phyloP scores from a whole-genome alignment of 345 rosid species.

The Pseudoturritis turrita region DNA sequence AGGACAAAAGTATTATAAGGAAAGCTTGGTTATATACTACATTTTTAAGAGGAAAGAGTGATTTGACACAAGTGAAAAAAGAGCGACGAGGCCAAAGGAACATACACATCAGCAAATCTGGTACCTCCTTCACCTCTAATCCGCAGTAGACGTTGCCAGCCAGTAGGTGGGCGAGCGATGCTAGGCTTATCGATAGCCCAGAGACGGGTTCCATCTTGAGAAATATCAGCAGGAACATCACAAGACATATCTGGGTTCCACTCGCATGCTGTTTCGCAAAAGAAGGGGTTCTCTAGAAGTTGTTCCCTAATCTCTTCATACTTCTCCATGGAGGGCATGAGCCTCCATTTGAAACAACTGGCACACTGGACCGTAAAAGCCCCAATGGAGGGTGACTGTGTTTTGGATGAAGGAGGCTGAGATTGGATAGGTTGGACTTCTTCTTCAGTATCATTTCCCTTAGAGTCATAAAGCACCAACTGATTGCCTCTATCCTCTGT shows the following conservation, averaged over 20 bases:
- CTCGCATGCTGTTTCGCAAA: slow-evolving; percentile 59
- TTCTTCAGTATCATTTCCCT: slow-evolving; percentile 34
- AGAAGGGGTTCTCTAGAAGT: slow-evolving; percentile 66
- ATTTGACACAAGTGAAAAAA: not conserved
- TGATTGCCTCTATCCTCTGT: slow-evolving; percentile 40
- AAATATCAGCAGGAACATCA: slow-evolving; percentile 72
- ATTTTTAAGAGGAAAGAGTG: not conserved
- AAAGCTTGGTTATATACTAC: not conserved
- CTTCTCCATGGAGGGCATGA: slow-evolving; percentile 77
- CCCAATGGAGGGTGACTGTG: slow-evolving; percentile 58
- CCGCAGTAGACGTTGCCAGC: slow-evolving; percentile 78
- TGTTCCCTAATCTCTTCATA: slow-evolving; percentile 92
- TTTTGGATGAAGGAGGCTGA: slow-evolving; percentile 35
- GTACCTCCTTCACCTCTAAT: slow-evolving; percentile 86
- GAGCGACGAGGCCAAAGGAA: slow-evolving; percentile 1
- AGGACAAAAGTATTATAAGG: not conserved
- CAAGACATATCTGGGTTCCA: slow-evolving; percentile 82
- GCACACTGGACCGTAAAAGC: slow-evolving; percentile 94
- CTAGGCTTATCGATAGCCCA: slow-evolving; percentile 97
- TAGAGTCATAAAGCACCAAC: slow-evolving; percentile 59
- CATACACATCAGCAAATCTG: slow-evolving; percentile 93
- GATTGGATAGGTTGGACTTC: slow-evolving; percentile 17
- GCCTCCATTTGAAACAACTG: slow-evolving; percentile 86
- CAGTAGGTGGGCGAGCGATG: slow-evolving; percentile 82
- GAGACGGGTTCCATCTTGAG: slow-evolving; percentile 83